phyloP scores from a whole-genome alignment of 768 basidiomycete genomes.

The Boletus speciosus region DNA sequence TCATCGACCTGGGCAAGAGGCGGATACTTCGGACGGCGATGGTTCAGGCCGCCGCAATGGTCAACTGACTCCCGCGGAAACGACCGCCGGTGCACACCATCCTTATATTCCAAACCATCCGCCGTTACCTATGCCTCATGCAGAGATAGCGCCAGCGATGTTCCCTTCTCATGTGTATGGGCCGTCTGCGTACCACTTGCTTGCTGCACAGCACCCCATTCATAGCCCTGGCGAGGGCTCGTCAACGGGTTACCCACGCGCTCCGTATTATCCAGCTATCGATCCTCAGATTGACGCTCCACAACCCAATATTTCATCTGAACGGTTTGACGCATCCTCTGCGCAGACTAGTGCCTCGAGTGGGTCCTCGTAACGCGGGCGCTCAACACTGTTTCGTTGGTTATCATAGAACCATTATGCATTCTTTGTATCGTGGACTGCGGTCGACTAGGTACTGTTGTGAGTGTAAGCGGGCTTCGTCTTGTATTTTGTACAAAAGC shows the following conservation, averaged over 20 bases:
- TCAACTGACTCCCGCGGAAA: constrained; percentile 4
- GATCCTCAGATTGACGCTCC: constrained; percentile 36
- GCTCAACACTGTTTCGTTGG: neutral
- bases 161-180: constrained; percentile 29
- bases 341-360: constrained; percentile 5
- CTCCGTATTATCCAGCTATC: constrained; percentile 38
- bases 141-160: constrained; percentile 14
- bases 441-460: neutral
- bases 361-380: constrained; percentile 11
- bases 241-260: constrained; percentile 24
- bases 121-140: constrained; percentile 17
- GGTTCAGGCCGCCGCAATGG: constrained; percentile 3
- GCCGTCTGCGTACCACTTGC: constrained; percentile 28
- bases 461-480: neutral
- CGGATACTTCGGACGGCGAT: constrained; percentile 28
- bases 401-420: neutral
- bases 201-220: constrained; percentile 20
- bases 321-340: constrained; percentile 30
- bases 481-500: constrained; percentile 6
- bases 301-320: constrained; percentile 32
- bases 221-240: constrained; percentile 23
- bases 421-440: neutral
- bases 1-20: constrained; percentile 32
- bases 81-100: constrained; percentile 2
- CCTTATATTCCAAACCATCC: constrained; percentile 12